Evolutionary conservation across 768 basidiomycete genomes (phyloP).

Genomic region (Sporobolomyces pararoseus): DNA sequence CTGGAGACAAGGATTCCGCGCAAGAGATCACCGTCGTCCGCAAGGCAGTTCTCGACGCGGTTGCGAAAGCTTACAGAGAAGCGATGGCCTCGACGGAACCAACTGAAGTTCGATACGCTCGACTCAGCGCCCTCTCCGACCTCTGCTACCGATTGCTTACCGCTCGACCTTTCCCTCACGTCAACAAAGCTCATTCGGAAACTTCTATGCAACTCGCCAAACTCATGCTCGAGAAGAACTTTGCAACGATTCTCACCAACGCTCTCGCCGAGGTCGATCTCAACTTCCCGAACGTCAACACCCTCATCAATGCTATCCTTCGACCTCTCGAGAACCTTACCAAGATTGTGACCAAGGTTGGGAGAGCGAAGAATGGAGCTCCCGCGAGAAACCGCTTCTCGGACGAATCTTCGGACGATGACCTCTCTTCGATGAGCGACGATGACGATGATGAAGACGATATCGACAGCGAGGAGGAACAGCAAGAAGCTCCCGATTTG

Average conservation of each 20-base stretch:
- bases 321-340: slow-evolving; percentile 84
- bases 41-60: slow-evolving; percentile 82
- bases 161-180: slow-evolving; percentile 58
- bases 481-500: slow-evolving; percentile 83
- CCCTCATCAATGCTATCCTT: slow-evolving; percentile 78
- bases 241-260: slow-evolving; percentile 79
- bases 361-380: slow-evolving; percentile 55
- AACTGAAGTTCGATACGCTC: slow-evolving; percentile 73
- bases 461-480: slow-evolving; percentile 59
- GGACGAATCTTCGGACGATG: slow-evolving; percentile 56
- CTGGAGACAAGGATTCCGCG: slow-evolving; percentile 61
- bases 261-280: slow-evolving; percentile 89
- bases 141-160: slow-evolving; percentile 82
- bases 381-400: slow-evolving; percentile 47
- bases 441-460: slow-evolving; percentile 52
- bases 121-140: slow-evolving; percentile 78
- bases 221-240: slow-evolving; percentile 97
- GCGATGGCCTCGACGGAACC: slow-evolving; percentile 56
- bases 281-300: slow-evolving; percentile 86
- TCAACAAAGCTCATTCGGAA: slow-evolving; percentile 57
- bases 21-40: slow-evolving; percentile 79
- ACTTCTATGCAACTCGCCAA: slow-evolving; percentile 87
- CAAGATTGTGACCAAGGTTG: slow-evolving; percentile 98
- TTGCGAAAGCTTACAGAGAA: slow-evolving; percentile 83
- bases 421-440: slow-evolving; percentile 48